Conservation (phyloP, 2,329 filamentous ascomycete species). For the Paraphoma chrysanthemicola region DNA sequence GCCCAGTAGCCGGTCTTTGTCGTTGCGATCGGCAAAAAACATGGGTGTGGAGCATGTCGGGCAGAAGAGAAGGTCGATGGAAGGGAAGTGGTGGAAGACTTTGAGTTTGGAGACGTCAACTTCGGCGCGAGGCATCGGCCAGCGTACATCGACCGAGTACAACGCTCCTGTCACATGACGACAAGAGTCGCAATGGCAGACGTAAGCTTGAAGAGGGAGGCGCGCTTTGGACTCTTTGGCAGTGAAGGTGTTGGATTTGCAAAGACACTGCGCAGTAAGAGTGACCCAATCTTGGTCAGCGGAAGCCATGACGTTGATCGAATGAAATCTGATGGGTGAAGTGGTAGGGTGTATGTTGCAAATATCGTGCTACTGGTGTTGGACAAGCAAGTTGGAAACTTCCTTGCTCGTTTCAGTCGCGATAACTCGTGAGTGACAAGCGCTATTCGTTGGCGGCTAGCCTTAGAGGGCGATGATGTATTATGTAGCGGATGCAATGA, state of each 20-base stretch:
- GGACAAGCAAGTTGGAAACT: too few relatives aligned
- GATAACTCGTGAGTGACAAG: too few relatives aligned
- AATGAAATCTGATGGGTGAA: neutral
- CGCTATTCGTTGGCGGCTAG: too few relatives aligned
- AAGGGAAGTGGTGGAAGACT: slow-evolving; percentile 48
- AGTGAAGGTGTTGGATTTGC: slow-evolving; percentile 53
- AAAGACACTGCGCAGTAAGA: slow-evolving; percentile 55
- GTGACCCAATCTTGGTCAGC: slow-evolving; percentile 20
- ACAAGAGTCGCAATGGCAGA: slow-evolving; percentile 61
- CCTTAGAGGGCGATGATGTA: too few relatives aligned
- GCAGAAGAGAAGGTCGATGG: slow-evolving; percentile 51
- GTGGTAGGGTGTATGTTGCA: neutral
- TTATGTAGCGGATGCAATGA: too few relatives aligned
- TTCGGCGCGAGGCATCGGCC: slow-evolving; percentile 46
- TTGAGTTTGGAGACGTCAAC: slow-evolving; percentile 41
- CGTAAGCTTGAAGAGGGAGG: slow-evolving; percentile 52
- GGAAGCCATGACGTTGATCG: slow-evolving; percentile 13
- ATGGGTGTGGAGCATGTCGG: slow-evolving; percentile 53
- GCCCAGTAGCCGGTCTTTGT: slow-evolving; percentile 26
- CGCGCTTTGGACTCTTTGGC: slow-evolving; percentile 37
- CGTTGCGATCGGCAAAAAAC: slow-evolving; percentile 47
- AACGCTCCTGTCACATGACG: slow-evolving; percentile 55
- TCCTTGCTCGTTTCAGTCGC: too few relatives aligned
- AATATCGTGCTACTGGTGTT: neutral
- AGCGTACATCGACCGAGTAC: slow-evolving; percentile 46